phyloP scores from a whole-genome alignment of 2,329 filamentous ascomycete genomes.

The Cephalotrichum gorgonifer region DNA sequence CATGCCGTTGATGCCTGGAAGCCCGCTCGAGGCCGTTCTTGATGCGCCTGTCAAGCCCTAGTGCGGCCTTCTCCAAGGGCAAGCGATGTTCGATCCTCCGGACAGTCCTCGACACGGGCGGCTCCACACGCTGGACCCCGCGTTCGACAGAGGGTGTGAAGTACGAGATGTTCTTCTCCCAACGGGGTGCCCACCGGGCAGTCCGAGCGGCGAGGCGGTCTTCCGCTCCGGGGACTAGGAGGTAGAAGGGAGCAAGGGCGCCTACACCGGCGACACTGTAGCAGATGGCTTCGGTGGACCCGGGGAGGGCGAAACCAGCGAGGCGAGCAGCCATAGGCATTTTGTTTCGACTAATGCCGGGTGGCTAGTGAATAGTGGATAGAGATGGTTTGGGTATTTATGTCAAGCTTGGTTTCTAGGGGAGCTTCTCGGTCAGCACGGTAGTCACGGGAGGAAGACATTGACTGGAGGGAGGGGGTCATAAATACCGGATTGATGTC shows the following conservation, averaged over 20 bases:
- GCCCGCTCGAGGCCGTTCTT: constrained; percentile 30
- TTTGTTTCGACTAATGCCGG: background rate
- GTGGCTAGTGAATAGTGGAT: background rate
- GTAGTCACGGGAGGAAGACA: too few relatives aligned
- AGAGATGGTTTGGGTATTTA: background rate
- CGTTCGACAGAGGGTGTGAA: constrained; percentile 36
- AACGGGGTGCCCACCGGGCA: constrained; percentile 46
- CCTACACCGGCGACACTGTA: constrained; percentile 43
- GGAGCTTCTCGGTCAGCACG: too few relatives aligned
- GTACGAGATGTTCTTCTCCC: constrained; percentile 47
- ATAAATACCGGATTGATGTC: too few relatives aligned
- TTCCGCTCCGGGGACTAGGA: constrained; percentile 45
- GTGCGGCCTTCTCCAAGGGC: constrained; percentile 39
- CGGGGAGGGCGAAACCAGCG: background rate
- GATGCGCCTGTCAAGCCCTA: constrained; percentile 36
- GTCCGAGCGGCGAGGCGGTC: constrained; percentile 44
- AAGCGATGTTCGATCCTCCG: constrained; percentile 34
- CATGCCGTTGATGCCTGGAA: background rate
- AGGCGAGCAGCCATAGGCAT: background rate
- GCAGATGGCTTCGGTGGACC: constrained; percentile 34
- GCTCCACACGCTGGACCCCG: constrained; percentile 37
- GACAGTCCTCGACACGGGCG: constrained; percentile 32
- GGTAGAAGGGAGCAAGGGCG: constrained; percentile 45
- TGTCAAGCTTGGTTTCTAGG: too few relatives aligned
- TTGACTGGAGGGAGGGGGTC: too few relatives aligned